Evolutionary conservation across 805 yeast species (phyloP).

Genomic region (Zygosaccharomyces lentus): DNA sequence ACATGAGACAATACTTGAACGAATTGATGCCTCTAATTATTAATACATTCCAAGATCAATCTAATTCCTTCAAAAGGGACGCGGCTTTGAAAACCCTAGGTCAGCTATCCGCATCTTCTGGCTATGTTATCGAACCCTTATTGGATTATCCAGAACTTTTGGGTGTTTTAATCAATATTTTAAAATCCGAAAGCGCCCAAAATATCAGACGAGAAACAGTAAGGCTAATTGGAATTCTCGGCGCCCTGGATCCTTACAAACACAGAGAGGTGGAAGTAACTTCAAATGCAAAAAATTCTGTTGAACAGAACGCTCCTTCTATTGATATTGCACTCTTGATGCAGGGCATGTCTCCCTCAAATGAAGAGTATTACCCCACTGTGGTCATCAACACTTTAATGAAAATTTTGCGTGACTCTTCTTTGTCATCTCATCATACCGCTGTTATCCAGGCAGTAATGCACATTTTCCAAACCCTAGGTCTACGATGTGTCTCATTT

Average conservation of each 20-base stretch:
- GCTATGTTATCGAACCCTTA: conserved; percentile 91
- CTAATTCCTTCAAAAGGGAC: conserved; percentile 80
- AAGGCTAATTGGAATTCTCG: conserved; percentile 82
- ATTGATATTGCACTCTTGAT: conserved; percentile 84
- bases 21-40: conserved; percentile 82
- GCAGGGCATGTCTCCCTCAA: conserved; percentile 91
- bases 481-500: conserved; percentile 85
- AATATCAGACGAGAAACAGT: conserved; percentile 83
- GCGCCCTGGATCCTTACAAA: conserved; percentile 95
- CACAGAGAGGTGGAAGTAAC: conserved; percentile 85
- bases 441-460: conserved; percentile 92
- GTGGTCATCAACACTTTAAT: conserved; percentile 84
- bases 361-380: conserved; percentile 91
- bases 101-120: conserved; percentile 83
- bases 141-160: conserved; percentile 86
- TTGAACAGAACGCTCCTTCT: conserved; percentile 83
- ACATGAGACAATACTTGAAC: conserved; percentile 63
- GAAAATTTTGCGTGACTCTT: conserved; percentile 79
- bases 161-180: conserved; percentile 73
- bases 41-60: conserved; percentile 87
- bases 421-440: conserved; percentile 81
- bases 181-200: conserved; percentile 74
- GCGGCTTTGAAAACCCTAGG: conserved; percentile 87
- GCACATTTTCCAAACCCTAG: conserved; percentile 84
- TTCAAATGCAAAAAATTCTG: conserved; percentile 44